phyloP scores from a whole-genome alignment of 1,284 basidiomycete genomes.

The Flammula alnicola region DNA sequence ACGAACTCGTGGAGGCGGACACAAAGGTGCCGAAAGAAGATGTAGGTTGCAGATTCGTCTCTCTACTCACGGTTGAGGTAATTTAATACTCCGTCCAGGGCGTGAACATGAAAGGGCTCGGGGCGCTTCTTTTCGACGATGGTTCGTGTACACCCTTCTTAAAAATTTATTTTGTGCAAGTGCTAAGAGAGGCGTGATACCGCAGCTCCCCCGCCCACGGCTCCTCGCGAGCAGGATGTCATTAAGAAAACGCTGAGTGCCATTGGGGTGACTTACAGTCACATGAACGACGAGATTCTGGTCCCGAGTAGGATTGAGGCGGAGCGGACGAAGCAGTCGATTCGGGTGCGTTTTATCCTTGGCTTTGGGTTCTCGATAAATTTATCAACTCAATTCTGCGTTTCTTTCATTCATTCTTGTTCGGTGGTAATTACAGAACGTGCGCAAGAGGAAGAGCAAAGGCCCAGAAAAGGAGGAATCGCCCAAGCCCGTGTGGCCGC shows the following conservation, averaged over 20 bases:
- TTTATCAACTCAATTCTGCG: background rate
- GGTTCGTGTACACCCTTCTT: constrained; percentile 39
- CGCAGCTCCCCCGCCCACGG: constrained; percentile 36
- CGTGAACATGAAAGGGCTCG: constrained; percentile 60
- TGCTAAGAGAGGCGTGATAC: constrained; percentile 18
- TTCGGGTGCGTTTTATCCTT: constrained; percentile 45
- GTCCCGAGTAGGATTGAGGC: constrained; percentile 71
- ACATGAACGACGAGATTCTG: constrained; percentile 73
- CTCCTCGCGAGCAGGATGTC: constrained; percentile 42
- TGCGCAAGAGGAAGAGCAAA: constrained; percentile 32
- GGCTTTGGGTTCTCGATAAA: background rate
- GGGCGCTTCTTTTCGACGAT: constrained; percentile 71
- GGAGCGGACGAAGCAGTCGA: constrained; percentile 55
- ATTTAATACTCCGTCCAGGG: constrained; percentile 36
- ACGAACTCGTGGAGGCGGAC: constrained; percentile 54
- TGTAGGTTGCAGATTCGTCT: constrained; percentile 32
- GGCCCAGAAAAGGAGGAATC: constrained; percentile 23
- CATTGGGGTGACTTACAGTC: constrained; percentile 69
- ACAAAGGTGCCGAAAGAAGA: constrained; percentile 59
- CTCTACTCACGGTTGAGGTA: background rate
- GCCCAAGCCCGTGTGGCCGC: constrained; percentile 63
- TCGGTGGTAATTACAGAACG: constrained; percentile 24
- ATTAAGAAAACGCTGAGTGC: constrained; percentile 62
- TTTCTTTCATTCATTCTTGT: no score
- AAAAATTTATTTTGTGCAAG: background rate